These are phyloP conservation scores for Withania somnifera DNA, from an alignment of 305 asterid species.

Conservation along the genomic window DNA sequence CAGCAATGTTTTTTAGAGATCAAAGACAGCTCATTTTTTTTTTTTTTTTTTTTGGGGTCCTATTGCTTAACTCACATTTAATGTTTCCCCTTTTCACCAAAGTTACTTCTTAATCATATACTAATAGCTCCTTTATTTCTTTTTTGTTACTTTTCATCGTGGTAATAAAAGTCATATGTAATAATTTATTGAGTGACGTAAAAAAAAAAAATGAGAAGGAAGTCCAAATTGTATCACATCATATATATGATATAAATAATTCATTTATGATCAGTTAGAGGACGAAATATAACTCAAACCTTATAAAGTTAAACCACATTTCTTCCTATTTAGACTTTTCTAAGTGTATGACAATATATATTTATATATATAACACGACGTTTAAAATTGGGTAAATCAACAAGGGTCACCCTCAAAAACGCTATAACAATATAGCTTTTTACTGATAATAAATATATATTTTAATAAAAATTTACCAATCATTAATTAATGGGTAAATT, in stretches of 20 bases:
- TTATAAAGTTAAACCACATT: too few species aligned
- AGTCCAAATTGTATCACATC: not conserved
- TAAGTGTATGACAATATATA: too few species aligned
- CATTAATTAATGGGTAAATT: too few species aligned
- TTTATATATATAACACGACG: not conserved
- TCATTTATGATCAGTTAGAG: not conserved
- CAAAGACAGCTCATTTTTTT: constrained; percentile 53
- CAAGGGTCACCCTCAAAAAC: too few species aligned
- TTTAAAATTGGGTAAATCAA: not conserved
- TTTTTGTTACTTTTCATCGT: not conserved
- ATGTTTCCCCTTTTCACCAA: constrained; percentile 3
- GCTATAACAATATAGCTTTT: too few species aligned
- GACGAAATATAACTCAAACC: not conserved
- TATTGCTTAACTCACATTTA: constrained; percentile 17
- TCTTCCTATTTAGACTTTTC: too few species aligned
- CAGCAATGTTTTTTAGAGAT: constrained; percentile 26
- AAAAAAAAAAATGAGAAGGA: not conserved
- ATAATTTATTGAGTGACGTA: too few species aligned
- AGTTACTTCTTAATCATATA: not conserved
- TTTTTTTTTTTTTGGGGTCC: too few species aligned
- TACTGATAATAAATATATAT: too few species aligned
- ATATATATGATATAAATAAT: not conserved
- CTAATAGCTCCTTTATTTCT: not conserved
- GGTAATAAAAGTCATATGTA: not conserved
- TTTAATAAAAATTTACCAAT: too few species aligned